These are phyloP conservation scores for Dianthus caryophyllus DNA, from an alignment of 148 eudicot genomes.

Conservation along the genomic window DNA sequence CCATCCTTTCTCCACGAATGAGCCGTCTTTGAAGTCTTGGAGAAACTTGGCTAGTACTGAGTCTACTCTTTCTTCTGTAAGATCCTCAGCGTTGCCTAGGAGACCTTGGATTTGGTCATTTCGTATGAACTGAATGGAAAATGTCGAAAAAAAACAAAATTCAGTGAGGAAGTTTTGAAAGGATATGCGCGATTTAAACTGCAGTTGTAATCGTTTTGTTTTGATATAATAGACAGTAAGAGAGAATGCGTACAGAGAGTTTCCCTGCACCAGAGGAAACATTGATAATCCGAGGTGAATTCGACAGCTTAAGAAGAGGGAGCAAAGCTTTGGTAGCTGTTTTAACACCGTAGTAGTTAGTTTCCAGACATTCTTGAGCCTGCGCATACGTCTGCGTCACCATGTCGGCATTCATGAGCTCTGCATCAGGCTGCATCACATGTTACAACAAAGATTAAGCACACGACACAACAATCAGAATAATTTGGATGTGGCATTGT, in stretches of 20 bases:
- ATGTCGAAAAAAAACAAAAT: not conserved
- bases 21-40: constrained; percentile 28
- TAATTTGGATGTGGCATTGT: too few relatives aligned
- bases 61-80: constrained; percentile 41
- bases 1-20: constrained; percentile 25
- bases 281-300: constrained; percentile 51
- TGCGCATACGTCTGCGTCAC: constrained; percentile 23
- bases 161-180: too few relatives aligned
- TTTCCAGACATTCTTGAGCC: constrained; percentile 36
- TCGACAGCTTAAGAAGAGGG: constrained; percentile 44
- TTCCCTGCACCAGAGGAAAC: constrained; percentile 36
- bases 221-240: not conserved
- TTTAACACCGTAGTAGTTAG: constrained; percentile 45
- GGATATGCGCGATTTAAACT: too few relatives aligned
- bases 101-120: constrained; percentile 29
- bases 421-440: constrained; percentile 7
- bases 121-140: constrained; percentile 9
- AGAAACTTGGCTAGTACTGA: constrained; percentile 31
- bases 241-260: constrained; percentile 27
- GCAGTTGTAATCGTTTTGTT: too few relatives aligned
- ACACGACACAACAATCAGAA: too few relatives aligned
- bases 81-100: constrained; percentile 28
- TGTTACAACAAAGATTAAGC: not conserved
- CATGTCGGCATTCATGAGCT: not conserved
- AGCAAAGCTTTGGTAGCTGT: constrained; percentile 32